A percentile compares a stretch with the other conserved stretches of the same genome.
Conservation (phyloP, 2,329 filamentous ascomycete genomes). For the Beauveria asiatica region DNA sequence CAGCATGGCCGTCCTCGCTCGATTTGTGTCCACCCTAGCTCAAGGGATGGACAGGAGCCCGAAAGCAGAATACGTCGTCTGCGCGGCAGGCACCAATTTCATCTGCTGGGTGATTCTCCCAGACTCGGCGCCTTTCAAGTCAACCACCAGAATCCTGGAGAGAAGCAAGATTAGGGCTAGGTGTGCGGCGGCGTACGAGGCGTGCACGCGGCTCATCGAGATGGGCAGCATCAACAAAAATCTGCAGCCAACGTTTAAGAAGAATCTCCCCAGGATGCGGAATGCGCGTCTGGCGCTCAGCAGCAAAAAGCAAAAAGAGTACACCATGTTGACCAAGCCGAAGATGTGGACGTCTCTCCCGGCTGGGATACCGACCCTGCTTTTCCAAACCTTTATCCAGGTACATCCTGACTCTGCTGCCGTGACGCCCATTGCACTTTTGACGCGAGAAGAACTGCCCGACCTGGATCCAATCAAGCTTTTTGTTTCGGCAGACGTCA, state of each 20-base stretch:
- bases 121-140: slow-evolving; percentile 60
- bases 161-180: slow-evolving; percentile 70
- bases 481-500: neutral
- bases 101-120: slow-evolving; percentile 75
- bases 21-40: slow-evolving; percentile 61
- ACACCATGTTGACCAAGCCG: slow-evolving; percentile 74
- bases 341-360: slow-evolving; percentile 54
- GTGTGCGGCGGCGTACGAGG: slow-evolving; percentile 79
- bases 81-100: slow-evolving; percentile 48
- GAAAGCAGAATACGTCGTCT: slow-evolving; percentile 53
- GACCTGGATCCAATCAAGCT: neutral
- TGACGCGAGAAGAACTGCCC: neutral
- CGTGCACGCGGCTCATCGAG: slow-evolving; percentile 61
- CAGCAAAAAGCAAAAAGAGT: slow-evolving; percentile 63
- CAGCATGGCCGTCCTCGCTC: slow-evolving; percentile 61
- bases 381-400: slow-evolving; percentile 39
- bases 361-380: slow-evolving; percentile 30
- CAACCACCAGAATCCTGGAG: slow-evolving; percentile 53
- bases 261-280: slow-evolving; percentile 68
- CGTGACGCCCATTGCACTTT: neutral
- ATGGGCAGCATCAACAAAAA: slow-evolving; percentile 62
- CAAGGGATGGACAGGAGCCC: slow-evolving; percentile 22
- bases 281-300: slow-evolving; percentile 80
- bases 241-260: slow-evolving; percentile 65
- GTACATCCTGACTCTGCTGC: neutral